Percentiles rank a stretch among this genome's conserved stretches.
phyloP scores from a whole-genome alignment of 2,329 filamentous ascomycete species.

The Aureobasidium leucospermi region DNA sequence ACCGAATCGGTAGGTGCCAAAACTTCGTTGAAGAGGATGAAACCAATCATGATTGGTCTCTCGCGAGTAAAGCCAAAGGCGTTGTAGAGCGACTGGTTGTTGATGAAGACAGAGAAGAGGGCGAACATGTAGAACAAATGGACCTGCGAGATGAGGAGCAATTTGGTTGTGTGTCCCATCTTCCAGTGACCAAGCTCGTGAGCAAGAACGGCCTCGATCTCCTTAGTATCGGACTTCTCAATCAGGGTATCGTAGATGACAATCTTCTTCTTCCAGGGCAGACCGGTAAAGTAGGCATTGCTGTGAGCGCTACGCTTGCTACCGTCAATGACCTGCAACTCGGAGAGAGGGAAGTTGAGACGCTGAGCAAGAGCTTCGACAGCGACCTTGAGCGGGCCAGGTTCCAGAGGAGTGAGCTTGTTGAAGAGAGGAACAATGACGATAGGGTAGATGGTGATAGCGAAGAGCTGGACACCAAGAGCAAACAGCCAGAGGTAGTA shows the following conservation, averaged over 20 bases:
- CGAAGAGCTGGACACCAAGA: conserved; percentile 81
- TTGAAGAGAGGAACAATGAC: conserved; percentile 95
- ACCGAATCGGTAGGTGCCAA: conserved; percentile 89
- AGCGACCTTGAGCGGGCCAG: conserved; percentile 77
- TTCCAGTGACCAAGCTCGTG: conserved; percentile 98
- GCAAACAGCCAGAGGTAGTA: conserved; percentile 96
- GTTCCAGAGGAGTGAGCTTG: conserved; percentile 86
- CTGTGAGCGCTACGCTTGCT: conserved; percentile 82
- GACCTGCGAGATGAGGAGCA: conserved; percentile 72
- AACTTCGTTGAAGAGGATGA: conserved; percentile 96
- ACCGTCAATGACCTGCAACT: conserved; percentile 91
- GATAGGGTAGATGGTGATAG: conserved; percentile 93
- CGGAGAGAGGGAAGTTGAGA: conserved; percentile 84
- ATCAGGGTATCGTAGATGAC: conserved; percentile 98
- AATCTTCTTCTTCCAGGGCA: conserved; percentile 99
- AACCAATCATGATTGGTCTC: conserved; percentile 90
- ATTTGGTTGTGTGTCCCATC: conserved; percentile 84
- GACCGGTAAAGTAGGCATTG: conserved; percentile 92
- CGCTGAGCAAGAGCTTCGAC: conserved; percentile 77
- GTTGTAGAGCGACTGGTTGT: conserved; percentile 84
- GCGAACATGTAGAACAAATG: conserved; percentile 97
- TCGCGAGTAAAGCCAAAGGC: conserved; percentile 82
- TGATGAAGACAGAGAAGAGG: conserved; percentile 94
- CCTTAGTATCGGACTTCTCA: conserved; percentile 84
- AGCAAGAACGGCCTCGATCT: conserved; percentile 89